These are phyloP conservation scores for Psidium friedrichsthalianum DNA, from an alignment of 345 rosid genomes.

Conservation along the genomic window DNA sequence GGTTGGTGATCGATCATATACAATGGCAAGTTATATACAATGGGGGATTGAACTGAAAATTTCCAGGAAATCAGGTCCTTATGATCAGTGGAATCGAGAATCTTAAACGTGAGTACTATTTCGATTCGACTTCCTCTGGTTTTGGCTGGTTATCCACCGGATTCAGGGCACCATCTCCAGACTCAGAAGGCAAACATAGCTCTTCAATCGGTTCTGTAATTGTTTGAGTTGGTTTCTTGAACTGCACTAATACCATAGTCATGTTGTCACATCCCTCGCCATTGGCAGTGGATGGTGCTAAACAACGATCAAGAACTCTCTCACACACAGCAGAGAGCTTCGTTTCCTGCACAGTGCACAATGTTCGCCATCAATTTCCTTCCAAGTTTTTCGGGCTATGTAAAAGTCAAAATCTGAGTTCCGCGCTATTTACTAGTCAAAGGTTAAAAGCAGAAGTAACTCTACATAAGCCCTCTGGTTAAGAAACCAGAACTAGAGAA, in stretches of 20 bases:
- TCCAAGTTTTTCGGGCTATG: not conserved
- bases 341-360: constrained; percentile 49
- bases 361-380: not conserved
- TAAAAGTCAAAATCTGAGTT: not conserved
- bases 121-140: not conserved
- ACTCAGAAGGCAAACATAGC: constrained; percentile 22
- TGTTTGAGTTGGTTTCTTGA: constrained; percentile 45
- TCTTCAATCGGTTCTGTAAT: constrained; percentile 8
- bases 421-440: not conserved
- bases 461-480: not conserved
- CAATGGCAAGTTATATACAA: not conserved
- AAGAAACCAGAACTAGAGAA: not conserved
- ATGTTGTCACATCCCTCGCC: constrained; percentile 99
- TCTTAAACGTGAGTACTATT: not conserved
- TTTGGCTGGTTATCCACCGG: not conserved
- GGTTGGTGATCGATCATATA: not conserved
- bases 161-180: not conserved
- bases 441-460: not conserved
- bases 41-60: not conserved
- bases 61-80: not conserved
- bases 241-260: constrained; percentile 95
- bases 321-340: constrained; percentile 84
- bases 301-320: constrained; percentile 71
- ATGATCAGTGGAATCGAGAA: not conserved
- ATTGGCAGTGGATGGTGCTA: constrained; percentile 69